Percentiles rank a stretch among this genome's conserved stretches.
phyloP scores from a whole-genome alignment of 345 rosid genomes.

The Pseudoturritis turrita region DNA sequence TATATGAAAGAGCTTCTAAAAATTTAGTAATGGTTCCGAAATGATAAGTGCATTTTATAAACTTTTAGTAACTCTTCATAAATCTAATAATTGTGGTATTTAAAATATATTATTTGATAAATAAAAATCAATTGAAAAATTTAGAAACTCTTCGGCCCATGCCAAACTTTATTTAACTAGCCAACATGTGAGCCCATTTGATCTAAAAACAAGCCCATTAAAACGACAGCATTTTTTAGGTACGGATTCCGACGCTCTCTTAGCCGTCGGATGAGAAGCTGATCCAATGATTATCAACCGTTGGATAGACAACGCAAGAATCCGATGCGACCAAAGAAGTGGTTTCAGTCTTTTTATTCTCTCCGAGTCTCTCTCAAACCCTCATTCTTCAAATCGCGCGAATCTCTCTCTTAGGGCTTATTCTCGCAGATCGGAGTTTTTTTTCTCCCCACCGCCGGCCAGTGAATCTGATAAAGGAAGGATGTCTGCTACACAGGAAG shows the following conservation, averaged over 20 bases:
- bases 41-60: too few species aligned
- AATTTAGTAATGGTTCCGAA: too few species aligned
- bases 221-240: not conserved
- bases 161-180: too few species aligned
- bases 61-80: too few species aligned
- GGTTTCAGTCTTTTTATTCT: slow-evolving; percentile 11
- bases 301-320: slow-evolving; percentile 5
- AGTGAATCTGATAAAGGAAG: not conserved
- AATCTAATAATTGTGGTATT: too few species aligned
- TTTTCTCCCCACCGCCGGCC: not conserved
- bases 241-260: not conserved
- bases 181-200: not conserved
- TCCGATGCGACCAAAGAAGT: slow-evolving; percentile 28
- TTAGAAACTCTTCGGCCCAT: too few species aligned
- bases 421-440: slow-evolving; percentile 3
- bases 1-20: too few species aligned
- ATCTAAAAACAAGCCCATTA: not conserved
- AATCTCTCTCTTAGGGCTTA: slow-evolving; percentile 7
- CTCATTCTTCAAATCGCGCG: slow-evolving; percentile 15
- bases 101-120: too few species aligned
- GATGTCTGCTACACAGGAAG: slow-evolving; percentile 55
- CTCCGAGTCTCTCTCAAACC: not conserved
- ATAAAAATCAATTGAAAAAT: too few species aligned
- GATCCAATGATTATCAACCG: not conserved
- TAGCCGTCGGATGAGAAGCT: not conserved